These are phyloP conservation scores for Wallacemonas sp. DNA, from an alignment of 208 protist species.

Conservation along the genomic window DNA sequence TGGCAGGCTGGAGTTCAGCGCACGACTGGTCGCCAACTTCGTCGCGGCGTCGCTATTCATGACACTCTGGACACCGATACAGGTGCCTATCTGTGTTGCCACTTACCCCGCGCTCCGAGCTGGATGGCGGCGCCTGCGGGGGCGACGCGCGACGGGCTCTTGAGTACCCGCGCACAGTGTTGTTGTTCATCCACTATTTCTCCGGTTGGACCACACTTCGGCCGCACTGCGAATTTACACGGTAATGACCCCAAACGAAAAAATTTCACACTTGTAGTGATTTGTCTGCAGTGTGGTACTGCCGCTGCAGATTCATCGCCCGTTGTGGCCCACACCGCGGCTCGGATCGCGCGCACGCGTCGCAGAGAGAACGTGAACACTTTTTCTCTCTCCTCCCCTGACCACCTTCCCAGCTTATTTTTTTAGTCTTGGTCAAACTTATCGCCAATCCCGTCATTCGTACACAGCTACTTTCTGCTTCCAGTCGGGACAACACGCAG, in stretches of 20 bases:
- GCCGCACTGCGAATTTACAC: too few species aligned
- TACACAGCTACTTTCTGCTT: constrained; percentile 1
- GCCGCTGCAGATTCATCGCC: too few species aligned
- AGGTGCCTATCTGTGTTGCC: constrained; percentile 44
- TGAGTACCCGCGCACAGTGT: too few species aligned
- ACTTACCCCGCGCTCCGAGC: constrained; percentile 23
- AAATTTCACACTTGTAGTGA: too few species aligned
- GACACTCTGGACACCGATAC: constrained; percentile 43
- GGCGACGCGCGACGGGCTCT: too few species aligned
- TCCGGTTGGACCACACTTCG: too few species aligned
- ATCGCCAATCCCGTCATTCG: background rate
- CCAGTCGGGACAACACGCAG: background rate
- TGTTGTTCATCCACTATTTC: too few species aligned
- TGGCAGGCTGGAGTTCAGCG: constrained; percentile 30
- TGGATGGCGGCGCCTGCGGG: background rate
- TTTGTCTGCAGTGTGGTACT: too few species aligned
- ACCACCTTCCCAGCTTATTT: constrained; percentile 11
- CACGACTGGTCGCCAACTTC: constrained; percentile 50
- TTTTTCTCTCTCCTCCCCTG: constrained; percentile 13
- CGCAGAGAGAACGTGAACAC: too few species aligned
- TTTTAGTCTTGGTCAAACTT: constrained; percentile 11
- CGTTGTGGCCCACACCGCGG: too few species aligned
- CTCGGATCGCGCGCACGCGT: too few species aligned
- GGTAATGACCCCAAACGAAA: too few species aligned
- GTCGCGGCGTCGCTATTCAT: constrained; percentile 56